Evolutionary conservation across 805 yeast genomes (phyloP), one percentile per base, ranked within the genome.

Genomic region (Nakazawaea molendinolei): DNA sequence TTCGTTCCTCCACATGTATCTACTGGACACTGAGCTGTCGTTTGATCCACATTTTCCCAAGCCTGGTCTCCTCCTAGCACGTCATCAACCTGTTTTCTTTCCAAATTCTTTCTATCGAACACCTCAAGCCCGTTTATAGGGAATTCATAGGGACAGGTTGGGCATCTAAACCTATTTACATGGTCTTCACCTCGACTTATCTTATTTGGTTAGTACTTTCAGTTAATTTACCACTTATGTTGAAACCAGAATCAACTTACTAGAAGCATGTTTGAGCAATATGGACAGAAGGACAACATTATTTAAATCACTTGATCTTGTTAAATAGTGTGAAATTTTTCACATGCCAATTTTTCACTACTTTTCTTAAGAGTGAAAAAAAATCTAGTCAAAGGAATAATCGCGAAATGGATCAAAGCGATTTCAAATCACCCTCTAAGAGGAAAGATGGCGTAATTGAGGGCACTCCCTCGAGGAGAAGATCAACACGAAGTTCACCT

Each of bases 11-110:
- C 95, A 65, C 98, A 92, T 2, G 66, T 53, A 40, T 86, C 95
- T 29, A 76, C 68, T 3, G 97, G 96, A 67, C 98, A 90, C 55
- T 90, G 95, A 1, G 90, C 86, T 2, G 78, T 67, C 0, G 97
- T 92, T 55, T 92, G 97, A 55, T 92, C 98, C 19, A 92, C 98
- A 53, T 92, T 90, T 56, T 90, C 97, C 98, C 98, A 92, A 1
- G 97, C 94, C 21, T 95, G 97, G 43, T 79, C 92, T 23, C 95
- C 95, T 39, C 98, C 98, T 13, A 92, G 69, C 9, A 92, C 95
- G 62, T 90, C 98, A 58, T 92, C 98, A 3, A 92, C 90, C 46
- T 86, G 83, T 52, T 92, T 92, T 55, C 95, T 68, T 22, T 84
- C 81, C 49, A 92, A 69, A 43, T 73, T 71, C 53, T 84, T 86